phyloP scores from a whole-genome alignment of 148 eudicot genomes.

The Persicaria maculosa region DNA sequence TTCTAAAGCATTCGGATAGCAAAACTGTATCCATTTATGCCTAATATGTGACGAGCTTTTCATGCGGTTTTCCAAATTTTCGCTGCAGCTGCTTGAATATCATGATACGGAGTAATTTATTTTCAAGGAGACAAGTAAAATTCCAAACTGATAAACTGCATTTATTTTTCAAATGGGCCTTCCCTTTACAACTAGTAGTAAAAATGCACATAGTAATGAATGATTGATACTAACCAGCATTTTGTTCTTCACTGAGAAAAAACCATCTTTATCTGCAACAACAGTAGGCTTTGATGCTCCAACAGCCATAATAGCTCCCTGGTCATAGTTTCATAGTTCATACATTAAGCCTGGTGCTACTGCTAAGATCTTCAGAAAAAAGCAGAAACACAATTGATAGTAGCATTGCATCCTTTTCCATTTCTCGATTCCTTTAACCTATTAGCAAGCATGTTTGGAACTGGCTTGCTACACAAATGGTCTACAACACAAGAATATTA shows the following conservation, averaged over 20 bases:
- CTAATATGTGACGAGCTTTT: no score
- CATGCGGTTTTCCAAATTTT: no score
- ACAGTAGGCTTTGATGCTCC: slow-evolving; percentile 94
- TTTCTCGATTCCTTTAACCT: neutral
- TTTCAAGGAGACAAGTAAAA: no score
- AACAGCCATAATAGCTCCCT: slow-evolving; percentile 99
- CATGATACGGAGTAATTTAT: no score
- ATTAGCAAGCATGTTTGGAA: no score
- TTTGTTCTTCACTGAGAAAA: slow-evolving; percentile 73
- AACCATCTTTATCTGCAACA: slow-evolving; percentile 75
- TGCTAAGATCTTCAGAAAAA: neutral
- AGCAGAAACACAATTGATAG: neutral
- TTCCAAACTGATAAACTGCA: no score
- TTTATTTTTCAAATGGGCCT: no score
- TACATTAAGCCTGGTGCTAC: neutral
- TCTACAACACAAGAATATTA: neutral
- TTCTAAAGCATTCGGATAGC: no score
- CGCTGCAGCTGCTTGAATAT: no score
- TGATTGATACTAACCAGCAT: slow-evolving; percentile 62
- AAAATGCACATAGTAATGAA: no score
- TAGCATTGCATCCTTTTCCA: neutral
- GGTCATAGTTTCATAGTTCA: neutral
- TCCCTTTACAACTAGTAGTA: no score
- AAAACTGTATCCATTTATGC: no score
- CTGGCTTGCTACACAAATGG: neutral